Percentiles rank a stretch among this genome's conserved stretches.
These are phyloP conservation scores for Hypoxylon sp. DNA, from an alignment of 2,329 filamentous ascomycete species.

Conservation along the genomic window DNA sequence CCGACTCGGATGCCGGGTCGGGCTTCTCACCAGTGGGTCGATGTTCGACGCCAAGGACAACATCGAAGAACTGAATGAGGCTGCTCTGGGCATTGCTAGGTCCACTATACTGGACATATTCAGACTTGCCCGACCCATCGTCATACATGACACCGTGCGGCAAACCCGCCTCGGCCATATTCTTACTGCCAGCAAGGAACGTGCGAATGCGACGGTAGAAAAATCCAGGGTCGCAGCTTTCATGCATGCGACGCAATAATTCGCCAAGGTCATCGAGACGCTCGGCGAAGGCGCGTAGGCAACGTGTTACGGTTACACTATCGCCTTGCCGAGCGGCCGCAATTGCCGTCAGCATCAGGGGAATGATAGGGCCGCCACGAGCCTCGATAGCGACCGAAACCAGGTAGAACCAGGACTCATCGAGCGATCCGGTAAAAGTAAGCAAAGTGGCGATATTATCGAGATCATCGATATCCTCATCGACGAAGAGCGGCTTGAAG, in stretches of 20 bases:
- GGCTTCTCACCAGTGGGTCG: slow-evolving; percentile 85
- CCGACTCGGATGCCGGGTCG: slow-evolving; percentile 60
- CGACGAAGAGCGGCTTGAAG: slow-evolving; percentile 89
- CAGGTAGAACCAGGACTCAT: slow-evolving; percentile 99
- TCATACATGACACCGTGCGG: slow-evolving; percentile 91
- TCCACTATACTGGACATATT: slow-evolving; percentile 88
- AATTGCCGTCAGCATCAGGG: slow-evolving; percentile 90
- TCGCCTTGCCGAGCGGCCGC: slow-evolving; percentile 81
- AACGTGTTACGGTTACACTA: slow-evolving; percentile 78
- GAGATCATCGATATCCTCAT: slow-evolving; percentile 84
- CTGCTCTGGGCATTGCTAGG: slow-evolving; percentile 98
- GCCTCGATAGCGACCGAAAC: slow-evolving; percentile 97
- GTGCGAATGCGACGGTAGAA: slow-evolving; percentile 98
- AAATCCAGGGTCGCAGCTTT: slow-evolving; percentile 92
- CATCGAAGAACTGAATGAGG: slow-evolving; percentile 96
- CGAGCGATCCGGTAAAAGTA: slow-evolving; percentile 93
- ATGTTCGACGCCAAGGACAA: slow-evolving; percentile 90
- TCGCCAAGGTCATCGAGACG: slow-evolving; percentile 85
- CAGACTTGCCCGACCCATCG: slow-evolving; percentile 75
- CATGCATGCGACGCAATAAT: slow-evolving; percentile 90
- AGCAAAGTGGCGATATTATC: slow-evolving; percentile 90
- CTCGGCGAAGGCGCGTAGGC: slow-evolving; percentile 87
- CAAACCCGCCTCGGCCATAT: slow-evolving; percentile 94
- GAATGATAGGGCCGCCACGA: slow-evolving; percentile 86
- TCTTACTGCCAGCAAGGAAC: slow-evolving; percentile 95